Percentiles rank a stretch among this genome's conserved stretches.
Evolutionary conservation across 2,329 filamentous ascomycete species (phyloP).

Genomic region (Trichoderma asperellum): DNA sequence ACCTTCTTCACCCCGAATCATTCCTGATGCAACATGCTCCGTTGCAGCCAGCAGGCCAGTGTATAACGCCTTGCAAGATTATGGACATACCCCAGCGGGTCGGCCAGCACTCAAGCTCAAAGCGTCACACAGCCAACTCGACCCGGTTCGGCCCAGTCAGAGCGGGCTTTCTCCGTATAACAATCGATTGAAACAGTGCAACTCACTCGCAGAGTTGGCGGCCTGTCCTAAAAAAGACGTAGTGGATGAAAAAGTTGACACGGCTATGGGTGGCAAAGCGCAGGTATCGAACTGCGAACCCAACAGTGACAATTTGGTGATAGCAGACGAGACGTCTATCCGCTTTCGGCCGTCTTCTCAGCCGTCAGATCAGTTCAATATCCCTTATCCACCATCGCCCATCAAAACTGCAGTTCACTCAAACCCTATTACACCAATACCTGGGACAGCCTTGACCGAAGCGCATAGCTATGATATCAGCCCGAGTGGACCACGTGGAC

Average conservation of each 20-base stretch:
- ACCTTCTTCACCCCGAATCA: slow-evolving; percentile 26
- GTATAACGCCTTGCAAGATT: slow-evolving; percentile 3
- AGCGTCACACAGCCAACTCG: slow-evolving; percentile 39
- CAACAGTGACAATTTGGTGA: slow-evolving; percentile 16
- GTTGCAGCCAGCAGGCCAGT: background rate
- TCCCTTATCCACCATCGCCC: slow-evolving; percentile 39
- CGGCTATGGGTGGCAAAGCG: background rate
- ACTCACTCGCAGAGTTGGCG: slow-evolving; percentile 40
- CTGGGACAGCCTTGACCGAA: slow-evolving; percentile 28
- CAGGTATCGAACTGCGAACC: background rate
- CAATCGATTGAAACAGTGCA: slow-evolving; percentile 40
- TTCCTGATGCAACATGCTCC: background rate
- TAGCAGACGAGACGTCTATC: background rate
- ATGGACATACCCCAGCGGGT: slow-evolving; percentile 29
- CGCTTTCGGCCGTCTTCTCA: slow-evolving; percentile 31
- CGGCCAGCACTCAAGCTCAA: slow-evolving; percentile 43
- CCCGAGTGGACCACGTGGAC: slow-evolving; percentile 27
- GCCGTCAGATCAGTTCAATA: slow-evolving; percentile 43
- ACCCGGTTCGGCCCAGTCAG: slow-evolving; percentile 29
- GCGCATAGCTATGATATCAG: slow-evolving; percentile 24
- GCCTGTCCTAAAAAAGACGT: slow-evolving; percentile 31
- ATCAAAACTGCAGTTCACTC: slow-evolving; percentile 28
- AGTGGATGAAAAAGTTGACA: background rate
- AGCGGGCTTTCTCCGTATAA: slow-evolving; percentile 31
- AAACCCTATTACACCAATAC: slow-evolving; percentile 26